Evolutionary conservation across 2,329 filamentous ascomycete genomes (phyloP).

Genomic region (Colletotrichum destructivum): DNA sequence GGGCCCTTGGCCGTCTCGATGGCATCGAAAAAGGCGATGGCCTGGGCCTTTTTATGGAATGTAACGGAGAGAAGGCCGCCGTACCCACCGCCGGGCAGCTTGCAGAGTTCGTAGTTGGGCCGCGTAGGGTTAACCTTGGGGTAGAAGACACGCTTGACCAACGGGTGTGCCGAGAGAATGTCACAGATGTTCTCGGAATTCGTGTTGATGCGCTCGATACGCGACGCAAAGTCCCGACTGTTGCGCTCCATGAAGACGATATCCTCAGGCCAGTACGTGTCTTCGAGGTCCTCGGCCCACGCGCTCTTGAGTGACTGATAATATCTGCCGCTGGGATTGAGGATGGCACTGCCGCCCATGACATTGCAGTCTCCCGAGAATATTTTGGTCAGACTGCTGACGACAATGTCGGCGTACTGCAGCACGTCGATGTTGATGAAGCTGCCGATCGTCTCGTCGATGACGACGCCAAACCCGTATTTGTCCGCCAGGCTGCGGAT

Average conservation of each 20-base stretch:
- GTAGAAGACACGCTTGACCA: conserved; percentile 87
- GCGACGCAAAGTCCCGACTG: conserved; percentile 88
- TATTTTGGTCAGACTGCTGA: conserved; percentile 95
- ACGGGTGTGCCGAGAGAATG: conserved; percentile 71
- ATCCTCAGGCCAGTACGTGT: conserved; percentile 96
- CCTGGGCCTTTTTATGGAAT: conserved; percentile 79
- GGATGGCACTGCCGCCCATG: conserved; percentile 86
- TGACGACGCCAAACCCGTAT: conserved; percentile 90
- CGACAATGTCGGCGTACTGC: conserved; percentile 89
- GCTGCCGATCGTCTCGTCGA: conserved; percentile 97
- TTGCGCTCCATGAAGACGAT: conserved; percentile 96
- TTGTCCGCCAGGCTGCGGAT: conserved; percentile 84
- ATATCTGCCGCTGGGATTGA: conserved; percentile 77
- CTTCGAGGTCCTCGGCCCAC: conserved; percentile 80
- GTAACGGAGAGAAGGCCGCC: conserved; percentile 90
- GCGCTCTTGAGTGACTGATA: conserved; percentile 78
- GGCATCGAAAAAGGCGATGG: conserved; percentile 86
- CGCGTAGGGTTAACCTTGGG: conserved; percentile 83
- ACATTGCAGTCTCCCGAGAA: conserved; percentile 99
- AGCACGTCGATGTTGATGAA: conserved; percentile 97
- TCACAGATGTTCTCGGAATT: conserved; percentile 89
- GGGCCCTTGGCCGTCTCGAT: conserved; percentile 93
- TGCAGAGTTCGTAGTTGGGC: conserved; percentile 83
- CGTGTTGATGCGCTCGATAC: conserved; percentile 86
- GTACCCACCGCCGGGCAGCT: conserved; percentile 83